Base-by-base conservation (phyloP, 1,284 basidiomycete species). In the Exobasidium cylindrosporum region DNA sequence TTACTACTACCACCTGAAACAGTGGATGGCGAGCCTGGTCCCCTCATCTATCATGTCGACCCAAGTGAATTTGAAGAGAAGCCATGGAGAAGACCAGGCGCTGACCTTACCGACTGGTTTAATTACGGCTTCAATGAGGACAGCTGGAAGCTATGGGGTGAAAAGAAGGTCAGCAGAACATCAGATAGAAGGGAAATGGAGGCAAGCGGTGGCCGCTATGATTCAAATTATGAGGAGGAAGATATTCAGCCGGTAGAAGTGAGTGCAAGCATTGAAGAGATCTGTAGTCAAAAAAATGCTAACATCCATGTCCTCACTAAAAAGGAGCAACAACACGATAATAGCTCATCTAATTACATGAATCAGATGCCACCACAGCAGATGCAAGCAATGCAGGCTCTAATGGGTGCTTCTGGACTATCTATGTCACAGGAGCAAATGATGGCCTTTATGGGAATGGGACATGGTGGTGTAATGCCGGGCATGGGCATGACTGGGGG, bases 111-210 rank as follows among this genome's bases (percentile, higher is more conserved):
- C 71, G 95, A 97, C 82, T 99, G 92, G 89, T 99, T 98, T 83
- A 98, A 99, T 82, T 98, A 97, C 74, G 96, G 96, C 0, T 98
- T 98, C 78, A 95, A 98, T 80, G 96, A 99, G 81, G 85, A 92
- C 13, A 89, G 89, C 21, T 99, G 93, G 91, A 89, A 91, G 70
- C 87, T 88, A 50, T 99, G 94, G 80, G 89, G 91, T 73, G 88
- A 89, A 78, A 87, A 91, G 72, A 85, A 93, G 74, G 84, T 29
- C 28, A 55, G 29, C 49, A 46, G 45, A 26, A 58, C 26, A 29
- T 30, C 14, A 14, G 61, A 35, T 1, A 47, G 57, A 26, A 60
- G 30, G 32, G 47, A 35, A 14, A 58, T 58, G 45, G 45, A 58
- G 26, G 24, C 14, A 58, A 47, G 24, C 14, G 54, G 54, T 21